Percentiles rank a stretch among this genome's conserved stretches.
phyloP scores from a whole-genome alignment of 2,329 filamentous ascomycete species.

The Fusarium napiforme region DNA sequence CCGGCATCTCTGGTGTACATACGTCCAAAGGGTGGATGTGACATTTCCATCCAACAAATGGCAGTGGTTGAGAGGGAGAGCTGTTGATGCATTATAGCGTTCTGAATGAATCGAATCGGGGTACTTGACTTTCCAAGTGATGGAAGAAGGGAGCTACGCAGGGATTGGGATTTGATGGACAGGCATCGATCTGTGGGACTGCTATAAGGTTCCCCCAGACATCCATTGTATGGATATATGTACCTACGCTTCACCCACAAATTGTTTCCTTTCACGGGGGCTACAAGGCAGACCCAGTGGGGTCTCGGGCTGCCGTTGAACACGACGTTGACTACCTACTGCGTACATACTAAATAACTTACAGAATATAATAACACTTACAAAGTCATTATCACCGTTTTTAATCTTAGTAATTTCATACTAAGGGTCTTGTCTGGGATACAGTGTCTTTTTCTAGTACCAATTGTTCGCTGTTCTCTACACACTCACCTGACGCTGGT shows the following conservation, averaged over 20 bases:
- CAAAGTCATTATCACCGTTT: background rate
- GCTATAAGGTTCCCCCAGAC: conserved; percentile 9
- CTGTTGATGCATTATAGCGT: conserved; percentile 8
- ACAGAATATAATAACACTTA: background rate
- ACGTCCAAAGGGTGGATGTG: conserved; percentile 2
- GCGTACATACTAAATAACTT: too few species aligned
- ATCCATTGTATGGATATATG: background rate
- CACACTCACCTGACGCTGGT: background rate
- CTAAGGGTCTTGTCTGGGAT: background rate
- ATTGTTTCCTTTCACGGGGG: conserved; percentile 26
- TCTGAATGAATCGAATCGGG: conserved; percentile 12
- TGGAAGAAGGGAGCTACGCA: conserved; percentile 11
- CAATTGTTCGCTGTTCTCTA: background rate
- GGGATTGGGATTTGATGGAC: conserved; percentile 9
- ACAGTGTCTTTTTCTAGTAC: background rate
- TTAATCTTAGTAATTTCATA: conserved; percentile 1
- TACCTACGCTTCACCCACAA: conserved; percentile 17
- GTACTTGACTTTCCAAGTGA: background rate
- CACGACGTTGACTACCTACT: background rate
- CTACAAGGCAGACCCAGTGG: conserved; percentile 11
- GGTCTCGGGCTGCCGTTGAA: background rate
- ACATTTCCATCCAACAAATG: conserved; percentile 2
- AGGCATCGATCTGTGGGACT: conserved; percentile 23
- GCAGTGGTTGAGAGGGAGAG: background rate
- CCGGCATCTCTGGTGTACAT: conserved; percentile 8